A percentile compares a stretch with the other conserved stretches of the same genome.
Conservation (phyloP, 257 asterid species). For the Lycium ferocissimum region DNA sequence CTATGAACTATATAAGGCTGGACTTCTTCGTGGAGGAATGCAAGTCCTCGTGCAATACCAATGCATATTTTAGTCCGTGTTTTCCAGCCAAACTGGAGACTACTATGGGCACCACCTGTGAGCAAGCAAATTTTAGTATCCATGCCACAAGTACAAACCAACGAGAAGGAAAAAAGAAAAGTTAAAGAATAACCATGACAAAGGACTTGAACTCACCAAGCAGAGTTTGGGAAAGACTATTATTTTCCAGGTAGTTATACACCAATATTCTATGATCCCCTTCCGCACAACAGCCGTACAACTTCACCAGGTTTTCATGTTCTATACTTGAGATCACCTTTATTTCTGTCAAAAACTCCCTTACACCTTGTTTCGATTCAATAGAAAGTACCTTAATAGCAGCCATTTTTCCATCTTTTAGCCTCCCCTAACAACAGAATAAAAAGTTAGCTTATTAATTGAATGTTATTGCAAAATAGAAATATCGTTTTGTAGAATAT, state of each 20-base stretch:
- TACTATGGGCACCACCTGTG: slow-evolving; percentile 36
- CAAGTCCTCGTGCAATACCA: slow-evolving; percentile 85
- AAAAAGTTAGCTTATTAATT: slow-evolving; percentile 7
- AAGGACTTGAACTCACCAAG: slow-evolving; percentile 53
- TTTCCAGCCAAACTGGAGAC: slow-evolving; percentile 65
- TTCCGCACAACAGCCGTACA: slow-evolving; percentile 90
- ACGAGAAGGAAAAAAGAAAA: slow-evolving; percentile 29
- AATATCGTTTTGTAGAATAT: not conserved
- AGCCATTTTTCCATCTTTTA: slow-evolving; percentile 70
- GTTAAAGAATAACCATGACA: slow-evolving; percentile 18
- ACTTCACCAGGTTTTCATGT: slow-evolving; percentile 83
- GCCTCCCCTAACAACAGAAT: slow-evolving; percentile 64
- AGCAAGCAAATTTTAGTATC: not conserved
- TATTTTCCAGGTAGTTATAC: slow-evolving; percentile 84
- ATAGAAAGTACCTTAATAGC: slow-evolving; percentile 92
- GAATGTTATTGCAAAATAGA: not conserved
- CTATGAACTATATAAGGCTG: slow-evolving; percentile 83
- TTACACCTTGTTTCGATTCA: slow-evolving; percentile 77
- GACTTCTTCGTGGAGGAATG: slow-evolving; percentile 81
- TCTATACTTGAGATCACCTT: slow-evolving; percentile 65
- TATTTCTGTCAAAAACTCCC: slow-evolving; percentile 79
- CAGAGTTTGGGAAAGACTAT: slow-evolving; percentile 90
- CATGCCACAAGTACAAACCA: slow-evolving; percentile 48
- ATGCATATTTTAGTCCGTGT: slow-evolving; percentile 64
- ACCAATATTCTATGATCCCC: slow-evolving; percentile 76